A percentile compares a stretch with the other conserved stretches of the same genome.
Conservation (phyloP, 495 filamentous ascomycete genomes). For the Neurospora pannonica region DNA sequence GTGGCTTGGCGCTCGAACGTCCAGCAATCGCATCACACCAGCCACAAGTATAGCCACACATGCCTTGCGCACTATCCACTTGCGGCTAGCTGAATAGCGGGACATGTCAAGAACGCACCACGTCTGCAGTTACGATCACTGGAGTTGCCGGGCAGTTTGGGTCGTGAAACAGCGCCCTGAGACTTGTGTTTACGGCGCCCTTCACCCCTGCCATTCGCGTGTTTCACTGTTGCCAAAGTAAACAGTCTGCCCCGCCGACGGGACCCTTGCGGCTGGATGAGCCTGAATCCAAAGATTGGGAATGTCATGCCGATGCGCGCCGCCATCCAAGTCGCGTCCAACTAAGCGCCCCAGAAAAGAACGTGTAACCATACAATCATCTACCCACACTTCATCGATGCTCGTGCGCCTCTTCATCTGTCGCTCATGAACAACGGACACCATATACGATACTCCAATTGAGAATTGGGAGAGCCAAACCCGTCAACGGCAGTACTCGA, state of each 20-base stretch:
- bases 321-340: not conserved
- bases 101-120: not conserved
- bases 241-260: not conserved
- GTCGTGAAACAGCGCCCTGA: not conserved
- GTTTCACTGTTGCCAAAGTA: not conserved
- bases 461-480: not conserved
- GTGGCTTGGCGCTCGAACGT: not conserved
- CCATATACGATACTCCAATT: not conserved
- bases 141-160: not conserved
- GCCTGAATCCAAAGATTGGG: not conserved
- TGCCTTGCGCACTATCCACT: not conserved
- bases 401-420: not conserved
- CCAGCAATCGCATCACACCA: constrained; percentile 7
- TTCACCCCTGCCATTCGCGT: not conserved
- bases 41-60: constrained; percentile 1
- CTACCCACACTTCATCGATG: not conserved
- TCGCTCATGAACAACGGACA: not conserved
- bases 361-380: not conserved
- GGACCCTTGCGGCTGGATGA: not conserved
- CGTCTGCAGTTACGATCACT: not conserved
- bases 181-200: not conserved
- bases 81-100: not conserved
- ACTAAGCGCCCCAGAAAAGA: not conserved
- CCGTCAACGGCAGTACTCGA: constrained; percentile 2
- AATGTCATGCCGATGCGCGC: not conserved